A percentile compares a stretch with the other conserved stretches of the same genome.
Conservation (phyloP, 495 filamentous ascomycete species). For the Apodospora peruviana region DNA sequence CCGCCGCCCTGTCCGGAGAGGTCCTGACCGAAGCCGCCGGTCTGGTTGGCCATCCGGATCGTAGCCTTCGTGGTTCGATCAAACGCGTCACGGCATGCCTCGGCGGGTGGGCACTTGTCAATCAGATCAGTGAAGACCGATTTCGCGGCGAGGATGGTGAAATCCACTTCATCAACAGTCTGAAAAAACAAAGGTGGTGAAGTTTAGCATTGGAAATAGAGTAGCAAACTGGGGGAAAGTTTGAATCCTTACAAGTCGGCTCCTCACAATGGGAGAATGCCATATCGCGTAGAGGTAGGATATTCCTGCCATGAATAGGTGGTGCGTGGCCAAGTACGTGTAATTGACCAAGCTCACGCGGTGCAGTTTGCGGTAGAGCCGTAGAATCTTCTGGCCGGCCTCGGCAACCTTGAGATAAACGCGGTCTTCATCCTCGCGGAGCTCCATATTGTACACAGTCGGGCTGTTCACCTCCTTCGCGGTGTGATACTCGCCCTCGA, state of each 20-base stretch:
- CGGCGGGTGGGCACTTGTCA: slow-evolving; percentile 37
- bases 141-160: slow-evolving; percentile 89
- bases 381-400: slow-evolving; percentile 86
- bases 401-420: slow-evolving; percentile 92
- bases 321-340: slow-evolving; percentile 93
- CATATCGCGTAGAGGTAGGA: slow-evolving; percentile 96
- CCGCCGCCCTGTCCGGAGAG: not conserved
- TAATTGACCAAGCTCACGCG: slow-evolving; percentile 87
- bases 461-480: slow-evolving; percentile 51
- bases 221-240: too few species aligned
- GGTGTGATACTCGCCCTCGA: slow-evolving; percentile 72
- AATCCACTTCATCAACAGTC: slow-evolving; percentile 93
- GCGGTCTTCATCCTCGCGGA: slow-evolving; percentile 79
- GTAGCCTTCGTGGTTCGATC: slow-evolving; percentile 93
- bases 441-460: slow-evolving; percentile 41
- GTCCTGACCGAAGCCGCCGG: slow-evolving; percentile 66
- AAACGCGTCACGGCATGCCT: slow-evolving; percentile 86
- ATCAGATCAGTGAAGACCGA: slow-evolving; percentile 45
- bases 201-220: not conserved
- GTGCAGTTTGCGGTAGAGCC: slow-evolving; percentile 86
- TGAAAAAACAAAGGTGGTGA: slow-evolving; percentile 32
- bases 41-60: slow-evolving; percentile 82
- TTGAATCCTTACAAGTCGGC: slow-evolving; percentile 72
- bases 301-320: slow-evolving; percentile 96
- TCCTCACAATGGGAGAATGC: slow-evolving; percentile 86